These are phyloP conservation scores for Leptographium radiaticola DNA, from an alignment of 2,329 filamentous ascomycete species.

Conservation along the genomic window DNA sequence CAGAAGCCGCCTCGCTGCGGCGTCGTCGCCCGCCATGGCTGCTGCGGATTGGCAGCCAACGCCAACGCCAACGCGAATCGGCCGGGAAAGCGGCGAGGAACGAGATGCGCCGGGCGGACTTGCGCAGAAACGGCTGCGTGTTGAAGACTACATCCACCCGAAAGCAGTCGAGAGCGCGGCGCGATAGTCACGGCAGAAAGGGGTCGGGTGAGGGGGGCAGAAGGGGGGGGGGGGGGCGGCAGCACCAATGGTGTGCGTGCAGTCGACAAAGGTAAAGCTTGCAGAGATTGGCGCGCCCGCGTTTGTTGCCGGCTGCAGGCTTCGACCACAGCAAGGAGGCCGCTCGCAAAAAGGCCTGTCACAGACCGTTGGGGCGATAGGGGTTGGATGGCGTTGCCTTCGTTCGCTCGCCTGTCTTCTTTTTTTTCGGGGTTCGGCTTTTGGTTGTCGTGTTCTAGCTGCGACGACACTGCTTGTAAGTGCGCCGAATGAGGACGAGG, in stretches of 20 bases:
- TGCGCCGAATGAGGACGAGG: neutral
- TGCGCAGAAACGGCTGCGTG: neutral
- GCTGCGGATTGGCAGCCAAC: neutral
- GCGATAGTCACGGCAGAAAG: neutral
- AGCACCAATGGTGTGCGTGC: neutral
- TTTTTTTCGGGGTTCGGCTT: neutral
- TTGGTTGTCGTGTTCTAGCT: neutral
- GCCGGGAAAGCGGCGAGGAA: neutral
- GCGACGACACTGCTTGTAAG: neutral
- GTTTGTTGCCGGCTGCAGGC: neutral
- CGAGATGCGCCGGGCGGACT: neutral
- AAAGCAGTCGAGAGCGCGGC: too few species aligned
- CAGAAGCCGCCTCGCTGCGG: conserved; percentile 46
- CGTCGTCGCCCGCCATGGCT: conserved; percentile 48
- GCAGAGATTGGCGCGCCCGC: neutral
- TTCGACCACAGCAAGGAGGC: neutral
- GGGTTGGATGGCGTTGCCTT: neutral
- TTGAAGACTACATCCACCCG: conserved; percentile 1
- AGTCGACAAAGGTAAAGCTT: neutral
- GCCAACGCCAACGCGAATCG: conserved; percentile 34
- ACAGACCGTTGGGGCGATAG: neutral
- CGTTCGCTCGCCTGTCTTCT: neutral
- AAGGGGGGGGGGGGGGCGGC: neutral
- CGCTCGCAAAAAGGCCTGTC: neutral
- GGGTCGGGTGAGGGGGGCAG: neutral